Base-by-base conservation (phyloP, 495 filamentous ascomycete species). In the Neurospora hispaniola region DNA sequence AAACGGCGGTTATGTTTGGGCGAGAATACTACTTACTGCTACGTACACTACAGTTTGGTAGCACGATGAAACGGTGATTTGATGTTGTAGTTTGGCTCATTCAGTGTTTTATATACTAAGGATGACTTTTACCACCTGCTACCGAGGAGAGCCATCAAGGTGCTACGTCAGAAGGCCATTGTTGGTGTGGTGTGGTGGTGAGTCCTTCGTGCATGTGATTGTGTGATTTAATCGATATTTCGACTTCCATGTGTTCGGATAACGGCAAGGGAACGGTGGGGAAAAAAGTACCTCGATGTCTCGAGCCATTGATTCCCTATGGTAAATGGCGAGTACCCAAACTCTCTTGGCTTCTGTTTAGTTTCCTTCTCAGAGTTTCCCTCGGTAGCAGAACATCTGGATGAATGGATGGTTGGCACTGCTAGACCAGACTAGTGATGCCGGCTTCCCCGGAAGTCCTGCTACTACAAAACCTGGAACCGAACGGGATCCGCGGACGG, bases 161-260 rank as follows among this genome's bases (percentile, higher is more conserved):
- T 66, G 27, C 54, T 66, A 66, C 54, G 54, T 66, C 54, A 66
- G 14, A 66, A 66, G 23, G 23, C 54, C 5, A 8, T 62, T 62
- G 54, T 6, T 62, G 48, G 12, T 31, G 54, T 14, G 48, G 48
- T 71, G 42, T 40, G 39, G 54, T 68, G 71, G 39, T 40, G 35
- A 5, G 27, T 20, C 38, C 71, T 71, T 20, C 20, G 35, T 71
- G 73, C 74, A 77, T 77, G 76, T 77, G 76, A 77, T 73, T 73
- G 74, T 62, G 54, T 62, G 27, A 62, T 31, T 62, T 62, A 6
- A 62, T 62, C 6, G 54, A 31, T 66, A 31, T 35, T 14, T 35
- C 14, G 54, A 35, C 54, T 62, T 62, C 54, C 54, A 62, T 62
- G 54, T 62, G 23, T 59, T 74, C 66, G 73, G 73, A 73, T 73